Evolutionary conservation across 768 basidiomycete species (phyloP), one percentile per base, ranked within the genome.

Genomic region (Gloeopeniophorella convolvens): DNA sequence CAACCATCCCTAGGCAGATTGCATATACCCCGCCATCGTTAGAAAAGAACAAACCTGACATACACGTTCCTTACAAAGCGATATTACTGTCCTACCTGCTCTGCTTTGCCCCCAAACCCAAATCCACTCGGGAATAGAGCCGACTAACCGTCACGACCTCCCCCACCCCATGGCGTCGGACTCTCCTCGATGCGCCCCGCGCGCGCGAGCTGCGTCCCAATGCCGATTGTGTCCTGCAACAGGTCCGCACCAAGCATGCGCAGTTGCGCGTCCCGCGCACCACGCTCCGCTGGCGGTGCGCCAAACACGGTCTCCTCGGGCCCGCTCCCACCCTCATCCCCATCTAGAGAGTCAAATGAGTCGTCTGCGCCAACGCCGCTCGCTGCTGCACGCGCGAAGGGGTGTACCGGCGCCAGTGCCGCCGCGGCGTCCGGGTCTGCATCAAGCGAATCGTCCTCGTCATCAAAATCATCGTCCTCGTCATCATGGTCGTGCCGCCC

Each of bases 291-390:
- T 33, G 80, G 80, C 8, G 75, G 74, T 10, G 79, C 76, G 13
- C 86, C 86, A 65, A 89, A 88, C 46, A 88, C 66, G 11, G 86
- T 86, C 64, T 87, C 83, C 59, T 82, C 80, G 42, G 72, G 69
- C 21, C 61, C 33, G 62, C 65, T n/a, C 62, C 68, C 21, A 16
- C 56, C 11, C 62, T 68, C 49, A 65, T 77, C 73, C 44, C 62
- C 65, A 16, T 62, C 63, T 13, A 54, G 58, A 23, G 70, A 73
- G 15, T 70, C 73, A n/a, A 77, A 77, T 18, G 80, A 75, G 3
- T 63, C 71, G 39, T 68, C 66, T n/a, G n/a, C n/a, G 18, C 73
- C 71, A 11, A 59, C 71, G 2, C 42, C 62, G 4, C 50, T 59
- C 9, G 64, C 65, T 10, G 65, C 61, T 18, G 58, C 68, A 5